Evolutionary conservation across 202 grass and related monocot species (phyloP).

Genomic region (Schoenoplectus triqueter): DNA sequence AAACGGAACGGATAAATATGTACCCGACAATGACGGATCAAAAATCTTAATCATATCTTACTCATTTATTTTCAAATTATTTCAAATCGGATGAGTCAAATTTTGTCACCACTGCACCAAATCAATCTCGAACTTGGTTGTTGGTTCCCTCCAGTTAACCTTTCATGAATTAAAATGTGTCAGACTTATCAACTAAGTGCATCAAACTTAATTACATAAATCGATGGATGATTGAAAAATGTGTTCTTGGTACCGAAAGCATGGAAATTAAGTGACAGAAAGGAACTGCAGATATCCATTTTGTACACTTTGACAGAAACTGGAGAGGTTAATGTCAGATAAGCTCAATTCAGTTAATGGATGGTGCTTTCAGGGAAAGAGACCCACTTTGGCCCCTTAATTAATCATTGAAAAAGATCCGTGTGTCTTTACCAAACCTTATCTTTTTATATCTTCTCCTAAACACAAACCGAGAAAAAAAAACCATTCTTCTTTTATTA

Average conservation of each 20-base stretch:
- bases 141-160: neutral
- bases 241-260: neutral
- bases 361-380: conserved; percentile 30
- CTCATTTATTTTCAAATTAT: no score
- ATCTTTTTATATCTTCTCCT: neutral
- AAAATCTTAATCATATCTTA: no score
- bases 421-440: conserved; percentile 33
- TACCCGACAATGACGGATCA: no score
- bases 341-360: conserved; percentile 30
- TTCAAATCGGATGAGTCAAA: no score
- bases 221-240: neutral
- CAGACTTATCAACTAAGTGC: neutral
- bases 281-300: neutral
- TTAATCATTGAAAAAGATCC: conserved; percentile 19
- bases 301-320: neutral
- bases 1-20: no score
- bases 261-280: neutral
- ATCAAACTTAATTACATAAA: neutral
- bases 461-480: neutral
- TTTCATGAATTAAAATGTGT: neutral
- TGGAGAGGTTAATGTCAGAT: conserved; percentile 1
- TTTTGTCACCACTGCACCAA: neutral
- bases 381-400: neutral
- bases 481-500: neutral
- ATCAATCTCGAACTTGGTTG: neutral